Base-by-base conservation (phyloP, 2,329 filamentous ascomycete genomes). In the Pseudopyrenochaeta lycopersici region DNA sequence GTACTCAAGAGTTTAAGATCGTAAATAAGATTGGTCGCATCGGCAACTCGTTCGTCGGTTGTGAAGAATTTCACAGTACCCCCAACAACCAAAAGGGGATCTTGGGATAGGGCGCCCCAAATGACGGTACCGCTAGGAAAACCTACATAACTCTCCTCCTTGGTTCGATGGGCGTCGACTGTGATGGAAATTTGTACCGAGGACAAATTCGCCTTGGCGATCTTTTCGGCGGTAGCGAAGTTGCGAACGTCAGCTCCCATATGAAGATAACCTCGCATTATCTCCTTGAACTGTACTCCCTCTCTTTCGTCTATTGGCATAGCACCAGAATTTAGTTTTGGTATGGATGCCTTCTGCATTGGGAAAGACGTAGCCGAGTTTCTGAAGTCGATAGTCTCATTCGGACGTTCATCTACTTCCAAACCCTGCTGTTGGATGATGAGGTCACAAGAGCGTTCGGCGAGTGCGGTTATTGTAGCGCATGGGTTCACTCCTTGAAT, bases 391-490 rank as follows among this genome's bases (percentile, higher is more conserved):
- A 9, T 9, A 4, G 23, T 27, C 4, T 27, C 23, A 27, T 27
- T 27, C 23, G 4, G 23, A 27, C 23, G 4, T 27, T 75, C 5
- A 82, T 84, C 46, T 9, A 18, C 70, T 66, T 17, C 71, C 66
- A 48, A 84, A 80, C 30, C 12, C 9, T 49, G 45, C 75, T 72
- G n/a, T 38, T 39, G 27, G 27, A 64, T 35, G 46, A 64, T 20
- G 58, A 64, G 6, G 68, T 85, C 82, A 6, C 89, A 81, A 0
- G 84, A 84, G 9, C 88, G 79, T 72, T 90, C 88, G 0, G 88
- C 87, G 17, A 91, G 80, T 2, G 88, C 88, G 0, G 87, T 83
- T 58, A 90, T 90, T 1, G 88, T 90, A 1, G 88, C 88, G 46
- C 89, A 82, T 0, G 88, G 88, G 63, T 90, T 90, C 2, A 86